Conservation (phyloP, 345 rosid species). For the Rhodamnia argentea region DNA sequence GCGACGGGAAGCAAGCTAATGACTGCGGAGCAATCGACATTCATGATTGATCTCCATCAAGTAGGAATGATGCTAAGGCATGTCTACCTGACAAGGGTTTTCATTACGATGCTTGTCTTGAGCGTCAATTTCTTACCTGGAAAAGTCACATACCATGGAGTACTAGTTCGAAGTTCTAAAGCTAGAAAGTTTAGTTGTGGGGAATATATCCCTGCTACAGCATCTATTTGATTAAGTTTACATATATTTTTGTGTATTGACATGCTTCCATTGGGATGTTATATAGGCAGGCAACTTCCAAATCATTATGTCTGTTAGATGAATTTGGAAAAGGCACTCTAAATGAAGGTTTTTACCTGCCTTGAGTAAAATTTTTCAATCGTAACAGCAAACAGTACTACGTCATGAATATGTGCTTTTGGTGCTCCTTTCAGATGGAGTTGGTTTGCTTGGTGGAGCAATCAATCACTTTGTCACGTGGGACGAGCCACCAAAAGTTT, state of each 20-base stretch:
- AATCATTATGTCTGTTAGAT: slow-evolving; percentile 81
- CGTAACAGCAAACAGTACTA: not conserved
- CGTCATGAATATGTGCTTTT: not conserved
- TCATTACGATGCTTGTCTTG: not conserved
- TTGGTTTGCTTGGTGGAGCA: slow-evolving; percentile 95
- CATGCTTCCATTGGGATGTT: not conserved
- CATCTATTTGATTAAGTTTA: not conserved
- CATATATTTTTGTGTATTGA: not conserved
- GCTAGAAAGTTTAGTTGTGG: not conserved
- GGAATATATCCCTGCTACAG: not conserved
- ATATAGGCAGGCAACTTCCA: slow-evolving; percentile 82
- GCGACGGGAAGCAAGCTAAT: slow-evolving; percentile 88
- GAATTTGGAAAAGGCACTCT: slow-evolving; percentile 99
- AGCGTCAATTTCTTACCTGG: not conserved
- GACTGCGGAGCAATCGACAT: slow-evolving; percentile 91
- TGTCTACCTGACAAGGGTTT: not conserved
- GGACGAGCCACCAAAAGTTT: slow-evolving; percentile 84
- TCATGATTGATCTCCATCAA: slow-evolving; percentile 98
- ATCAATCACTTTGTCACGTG: slow-evolving; percentile 52
- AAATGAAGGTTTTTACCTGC: slow-evolving; percentile 58
- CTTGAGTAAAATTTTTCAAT: not conserved
- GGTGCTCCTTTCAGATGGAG: slow-evolving; percentile 55
- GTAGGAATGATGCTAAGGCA: slow-evolving; percentile 97
- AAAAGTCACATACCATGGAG: not conserved
- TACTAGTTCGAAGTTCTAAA: not conserved